phyloP scores from a whole-genome alignment of 176 grass and related monocot species.

The Tuctoria greenei region DNA sequence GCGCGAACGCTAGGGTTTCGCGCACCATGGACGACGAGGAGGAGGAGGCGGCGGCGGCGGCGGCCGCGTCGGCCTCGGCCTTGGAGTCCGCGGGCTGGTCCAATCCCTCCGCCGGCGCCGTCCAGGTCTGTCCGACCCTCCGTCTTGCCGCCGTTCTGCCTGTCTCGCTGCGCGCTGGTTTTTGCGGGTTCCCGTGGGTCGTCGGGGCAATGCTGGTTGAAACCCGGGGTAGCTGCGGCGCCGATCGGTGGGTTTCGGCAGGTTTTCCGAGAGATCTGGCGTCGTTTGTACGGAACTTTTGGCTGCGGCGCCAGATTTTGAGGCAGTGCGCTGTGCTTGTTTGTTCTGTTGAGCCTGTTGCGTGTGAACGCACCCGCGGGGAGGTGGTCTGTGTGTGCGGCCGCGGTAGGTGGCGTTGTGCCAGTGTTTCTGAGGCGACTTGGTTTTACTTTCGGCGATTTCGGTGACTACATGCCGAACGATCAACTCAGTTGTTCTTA shows the following conservation, averaged over 20 bases:
- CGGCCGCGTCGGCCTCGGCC: conserved; percentile 28
- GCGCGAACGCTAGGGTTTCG: conserved; percentile 46
- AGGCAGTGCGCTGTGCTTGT: not conserved
- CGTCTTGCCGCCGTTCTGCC: not conserved
- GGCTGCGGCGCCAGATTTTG: conserved; percentile 1
- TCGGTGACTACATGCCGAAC: not conserved
- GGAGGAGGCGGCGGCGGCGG: conserved; percentile 35
- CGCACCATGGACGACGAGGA: conserved; percentile 36
- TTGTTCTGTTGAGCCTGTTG: not conserved
- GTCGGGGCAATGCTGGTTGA: conserved; percentile 28
- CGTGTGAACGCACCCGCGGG: not conserved
- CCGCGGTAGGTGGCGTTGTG: not conserved
- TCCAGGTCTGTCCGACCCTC: conserved; percentile 10
- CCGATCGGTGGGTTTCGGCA: conserved; percentile 1
- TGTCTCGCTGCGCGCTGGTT: not conserved
- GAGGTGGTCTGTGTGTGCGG: not conserved
- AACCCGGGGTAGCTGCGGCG: not conserved
- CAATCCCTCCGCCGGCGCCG: conserved; percentile 31
- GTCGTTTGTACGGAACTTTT: not conserved
- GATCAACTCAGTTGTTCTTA: not conserved
- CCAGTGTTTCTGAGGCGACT: not conserved
- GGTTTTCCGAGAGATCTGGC: conserved; percentile 19
- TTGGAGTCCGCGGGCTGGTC: conserved; percentile 47
- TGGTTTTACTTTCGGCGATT: not conserved
- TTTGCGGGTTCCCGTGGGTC: not conserved